Evolutionary conservation across 2,329 filamentous ascomycete genomes (phyloP).

Genomic region (Gaeumannomyces sp.): DNA sequence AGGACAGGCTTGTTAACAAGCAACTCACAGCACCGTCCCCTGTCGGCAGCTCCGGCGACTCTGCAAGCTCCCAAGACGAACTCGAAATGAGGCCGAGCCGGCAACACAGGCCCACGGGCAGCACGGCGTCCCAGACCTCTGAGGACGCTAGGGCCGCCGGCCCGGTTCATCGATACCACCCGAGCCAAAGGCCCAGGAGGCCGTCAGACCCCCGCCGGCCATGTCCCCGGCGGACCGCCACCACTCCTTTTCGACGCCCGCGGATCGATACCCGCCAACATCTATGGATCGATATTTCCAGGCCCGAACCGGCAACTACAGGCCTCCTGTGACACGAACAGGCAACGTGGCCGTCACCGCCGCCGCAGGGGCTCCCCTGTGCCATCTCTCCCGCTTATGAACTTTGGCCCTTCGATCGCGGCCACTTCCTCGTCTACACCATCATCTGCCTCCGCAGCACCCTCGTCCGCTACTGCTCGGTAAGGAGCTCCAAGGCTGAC

Average conservation of each 20-base stretch:
- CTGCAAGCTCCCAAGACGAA: conserved; percentile 33
- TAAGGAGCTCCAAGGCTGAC: not conserved
- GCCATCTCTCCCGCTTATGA: conserved; percentile 11
- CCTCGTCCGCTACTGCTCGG: conserved; percentile 2
- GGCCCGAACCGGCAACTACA: not conserved
- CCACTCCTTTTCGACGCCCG: conserved; percentile 4
- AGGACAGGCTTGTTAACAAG: conserved; percentile 10
- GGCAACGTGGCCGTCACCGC: not conserved
- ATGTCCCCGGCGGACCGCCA: not conserved
- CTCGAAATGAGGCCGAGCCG: conserved; percentile 30
- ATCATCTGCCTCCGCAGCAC: not conserved
- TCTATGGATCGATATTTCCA: conserved; percentile 2
- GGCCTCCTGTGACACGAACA: not conserved
- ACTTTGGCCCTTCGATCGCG: not conserved
- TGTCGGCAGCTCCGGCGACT: conserved; percentile 30
- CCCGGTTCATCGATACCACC: conserved; percentile 19
- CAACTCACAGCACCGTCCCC: conserved; percentile 20
- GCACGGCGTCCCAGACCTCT: not conserved
- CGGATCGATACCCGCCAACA: conserved; percentile 12
- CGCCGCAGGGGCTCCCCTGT: conserved; percentile 17
- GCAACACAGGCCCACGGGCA: conserved; percentile 7
- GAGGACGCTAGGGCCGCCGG: conserved; percentile 6
- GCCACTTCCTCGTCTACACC: not conserved
- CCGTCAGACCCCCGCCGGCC: conserved; percentile 16
- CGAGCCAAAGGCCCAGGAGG: conserved; percentile 18